Evolutionary conservation across 225 moss, liverwort and hornwort genomes (phyloP).

Genomic region (Rhytidiadelphus loreus): DNA sequence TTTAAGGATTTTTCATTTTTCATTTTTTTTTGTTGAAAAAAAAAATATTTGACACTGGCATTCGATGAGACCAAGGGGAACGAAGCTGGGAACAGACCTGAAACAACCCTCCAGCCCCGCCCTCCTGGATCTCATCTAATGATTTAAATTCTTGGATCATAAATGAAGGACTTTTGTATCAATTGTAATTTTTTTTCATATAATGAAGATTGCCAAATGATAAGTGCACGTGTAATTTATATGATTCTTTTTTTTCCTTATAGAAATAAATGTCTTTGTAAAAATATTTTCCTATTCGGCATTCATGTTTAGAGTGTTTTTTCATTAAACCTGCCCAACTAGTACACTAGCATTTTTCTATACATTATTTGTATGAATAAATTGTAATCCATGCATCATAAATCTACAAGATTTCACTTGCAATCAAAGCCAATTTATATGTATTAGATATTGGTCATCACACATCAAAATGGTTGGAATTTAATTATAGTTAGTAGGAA

Average conservation of each 20-base stretch:
- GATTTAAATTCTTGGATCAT: background rate
- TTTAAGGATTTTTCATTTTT: no score
- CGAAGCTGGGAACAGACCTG: no score
- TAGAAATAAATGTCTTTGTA: background rate
- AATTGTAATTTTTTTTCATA: background rate
- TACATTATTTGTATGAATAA: background rate
- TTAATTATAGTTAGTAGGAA: background rate
- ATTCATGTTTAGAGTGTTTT: background rate
- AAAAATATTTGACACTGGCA: no score
- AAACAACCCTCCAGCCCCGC: no score
- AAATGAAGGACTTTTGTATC: background rate
- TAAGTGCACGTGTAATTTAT: background rate
- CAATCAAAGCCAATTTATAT: accelerated
- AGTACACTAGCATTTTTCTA: background rate
- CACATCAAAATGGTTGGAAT: background rate
- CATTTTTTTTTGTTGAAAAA: no score
- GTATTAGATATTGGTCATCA: background rate
- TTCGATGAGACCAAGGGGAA: no score
- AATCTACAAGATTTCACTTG: background rate
- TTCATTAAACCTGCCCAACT: accelerated
- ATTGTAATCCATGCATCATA: background rate
- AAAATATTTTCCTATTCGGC: background rate
- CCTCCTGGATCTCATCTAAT: no score
- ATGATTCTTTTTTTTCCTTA: background rate
- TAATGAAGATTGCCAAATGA: background rate